A percentile compares a stretch with the other conserved stretches of the same genome.
phyloP scores from a whole-genome alignment of 768 basidiomycete genomes.

The Mycena capillaripes region DNA sequence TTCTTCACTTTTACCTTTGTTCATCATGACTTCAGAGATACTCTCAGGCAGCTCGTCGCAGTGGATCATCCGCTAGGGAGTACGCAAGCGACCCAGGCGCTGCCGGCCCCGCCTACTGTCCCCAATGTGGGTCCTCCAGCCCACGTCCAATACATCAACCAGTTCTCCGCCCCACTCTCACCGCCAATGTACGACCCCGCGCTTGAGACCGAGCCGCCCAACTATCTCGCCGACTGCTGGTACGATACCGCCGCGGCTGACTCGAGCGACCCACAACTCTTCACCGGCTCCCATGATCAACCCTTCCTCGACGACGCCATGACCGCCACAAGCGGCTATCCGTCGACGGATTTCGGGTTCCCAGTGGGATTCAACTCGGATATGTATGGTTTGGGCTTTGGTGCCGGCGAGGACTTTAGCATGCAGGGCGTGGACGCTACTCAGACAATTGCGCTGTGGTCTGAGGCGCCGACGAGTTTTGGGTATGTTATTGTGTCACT shows the following conservation, averaged over 20 bases:
- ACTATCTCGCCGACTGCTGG: not conserved
- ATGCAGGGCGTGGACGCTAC: constrained; percentile 1
- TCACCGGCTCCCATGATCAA: not conserved
- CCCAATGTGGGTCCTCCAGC: not conserved
- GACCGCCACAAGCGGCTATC: not conserved
- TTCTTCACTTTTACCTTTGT: not conserved
- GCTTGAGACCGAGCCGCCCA: constrained; percentile 23
- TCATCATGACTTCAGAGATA: constrained; percentile 10
- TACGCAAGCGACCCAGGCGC: not conserved
- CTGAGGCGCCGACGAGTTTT: constrained; percentile 19
- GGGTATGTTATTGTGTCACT: not conserved
- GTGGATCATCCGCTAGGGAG: constrained; percentile 16
- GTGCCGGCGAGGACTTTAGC: not conserved
- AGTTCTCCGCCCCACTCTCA: not conserved
- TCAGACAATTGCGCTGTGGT: constrained; percentile 19
- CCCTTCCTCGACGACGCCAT: not conserved
- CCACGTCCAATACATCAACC: not conserved
- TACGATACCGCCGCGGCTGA: not conserved
- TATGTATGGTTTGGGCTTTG: not conserved
- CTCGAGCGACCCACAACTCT: not conserved
- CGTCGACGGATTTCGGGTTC: too few species aligned
- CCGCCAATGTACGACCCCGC: constrained; percentile 27
- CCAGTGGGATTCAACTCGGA: not conserved
- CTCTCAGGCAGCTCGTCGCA: constrained; percentile 31
- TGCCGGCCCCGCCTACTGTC: not conserved